Conservation (phyloP, 2,329 filamentous ascomycete species). For the Colletotrichum sp. region DNA sequence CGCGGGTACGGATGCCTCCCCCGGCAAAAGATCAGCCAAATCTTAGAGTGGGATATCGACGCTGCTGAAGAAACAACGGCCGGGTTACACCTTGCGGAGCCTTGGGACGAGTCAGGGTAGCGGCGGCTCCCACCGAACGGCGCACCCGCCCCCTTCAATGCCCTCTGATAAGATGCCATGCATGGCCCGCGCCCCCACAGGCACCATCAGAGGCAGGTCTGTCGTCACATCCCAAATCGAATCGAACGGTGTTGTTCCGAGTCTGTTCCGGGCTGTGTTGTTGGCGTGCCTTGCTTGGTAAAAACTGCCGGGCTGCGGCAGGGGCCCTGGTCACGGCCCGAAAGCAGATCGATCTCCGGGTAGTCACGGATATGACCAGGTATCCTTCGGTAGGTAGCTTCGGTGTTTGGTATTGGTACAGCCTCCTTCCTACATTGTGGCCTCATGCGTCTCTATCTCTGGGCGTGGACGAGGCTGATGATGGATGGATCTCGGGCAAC, state of each 20-base stretch:
- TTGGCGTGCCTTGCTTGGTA: neutral
- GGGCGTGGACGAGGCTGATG: neutral
- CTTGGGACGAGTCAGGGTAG: neutral
- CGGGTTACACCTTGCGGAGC: neutral
- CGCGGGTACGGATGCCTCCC: neutral
- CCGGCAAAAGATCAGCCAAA: neutral
- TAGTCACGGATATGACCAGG: neutral
- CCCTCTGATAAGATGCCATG: neutral
- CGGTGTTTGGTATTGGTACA: neutral
- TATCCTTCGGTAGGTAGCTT: neutral
- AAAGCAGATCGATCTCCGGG: neutral
- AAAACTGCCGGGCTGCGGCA: neutral
- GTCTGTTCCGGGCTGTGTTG: neutral
- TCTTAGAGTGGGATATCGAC: neutral
- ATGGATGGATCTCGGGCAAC: neutral
- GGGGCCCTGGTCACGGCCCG: neutral
- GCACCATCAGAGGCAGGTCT: neutral
- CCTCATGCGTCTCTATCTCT: neutral
- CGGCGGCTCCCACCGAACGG: neutral
- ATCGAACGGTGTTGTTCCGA: neutral
- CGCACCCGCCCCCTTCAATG: neutral
- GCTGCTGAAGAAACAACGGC: neutral
- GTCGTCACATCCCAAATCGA: neutral
- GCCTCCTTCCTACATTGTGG: neutral
- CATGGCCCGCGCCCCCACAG: neutral